phyloP scores from a whole-genome alignment of 108 stramenopile species.

The Cyclotella baltica region DNA sequence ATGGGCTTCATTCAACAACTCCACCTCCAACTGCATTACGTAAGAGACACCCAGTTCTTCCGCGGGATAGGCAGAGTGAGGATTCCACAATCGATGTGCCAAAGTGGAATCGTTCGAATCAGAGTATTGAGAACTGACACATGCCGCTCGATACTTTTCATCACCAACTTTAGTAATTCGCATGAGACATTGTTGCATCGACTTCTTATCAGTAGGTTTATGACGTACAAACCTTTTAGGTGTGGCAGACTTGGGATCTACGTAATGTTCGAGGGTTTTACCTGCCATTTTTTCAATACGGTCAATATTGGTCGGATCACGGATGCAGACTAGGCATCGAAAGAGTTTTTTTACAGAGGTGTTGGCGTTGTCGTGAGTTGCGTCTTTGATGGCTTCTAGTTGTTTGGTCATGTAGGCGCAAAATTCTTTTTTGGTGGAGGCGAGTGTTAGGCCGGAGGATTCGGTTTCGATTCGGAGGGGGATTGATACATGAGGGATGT shows the following conservation, averaged over 20 bases:
- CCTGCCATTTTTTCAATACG: constrained; percentile 44
- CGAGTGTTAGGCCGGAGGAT: constrained; percentile 43
- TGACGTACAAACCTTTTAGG: constrained; percentile 52
- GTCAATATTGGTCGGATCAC: constrained; percentile 48
- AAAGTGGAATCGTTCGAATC: constrained; percentile 46
- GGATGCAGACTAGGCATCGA: constrained; percentile 56
- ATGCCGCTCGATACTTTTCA: constrained; percentile 44
- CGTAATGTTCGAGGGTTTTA: constrained; percentile 43
- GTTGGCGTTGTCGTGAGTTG: neutral
- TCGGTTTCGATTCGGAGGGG: constrained; percentile 56
- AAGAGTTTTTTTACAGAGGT: constrained; percentile 36
- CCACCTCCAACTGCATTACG: constrained; percentile 58
- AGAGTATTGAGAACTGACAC: constrained; percentile 46
- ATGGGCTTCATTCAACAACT: constrained; percentile 41
- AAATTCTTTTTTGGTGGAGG: constrained; percentile 53
- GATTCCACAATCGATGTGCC: constrained; percentile 52
- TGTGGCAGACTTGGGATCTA: constrained; percentile 45
- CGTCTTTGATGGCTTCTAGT: constrained; percentile 21
- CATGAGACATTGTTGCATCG: constrained; percentile 52
- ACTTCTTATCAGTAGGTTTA: constrained; percentile 31
- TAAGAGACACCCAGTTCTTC: constrained; percentile 35
- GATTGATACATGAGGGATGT: constrained; percentile 35
- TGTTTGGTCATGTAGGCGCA: constrained; percentile 41
- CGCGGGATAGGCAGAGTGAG: constrained; percentile 31
- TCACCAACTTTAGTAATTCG: constrained; percentile 46